Percentiles rank a stretch among this genome's conserved stretches.
Conservation (phyloP, 768 basidiomycete species). For the Atractiella rhizophila region DNA sequence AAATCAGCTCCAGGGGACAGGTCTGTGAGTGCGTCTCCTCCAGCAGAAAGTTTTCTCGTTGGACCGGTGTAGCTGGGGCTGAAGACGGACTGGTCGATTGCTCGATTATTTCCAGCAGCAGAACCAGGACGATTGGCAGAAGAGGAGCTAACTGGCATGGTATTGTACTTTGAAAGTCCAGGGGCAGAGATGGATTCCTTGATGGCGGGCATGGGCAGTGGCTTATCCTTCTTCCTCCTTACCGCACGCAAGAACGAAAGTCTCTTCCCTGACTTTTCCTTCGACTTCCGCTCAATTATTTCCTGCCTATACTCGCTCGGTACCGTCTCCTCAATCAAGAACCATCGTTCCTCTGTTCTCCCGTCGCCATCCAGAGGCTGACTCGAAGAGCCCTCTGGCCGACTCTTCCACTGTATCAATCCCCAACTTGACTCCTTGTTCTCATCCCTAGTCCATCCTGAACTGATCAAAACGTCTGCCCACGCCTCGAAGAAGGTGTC, state of each 20-base stretch:
- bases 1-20: too few species aligned
- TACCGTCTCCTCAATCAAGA: constrained; percentile 83
- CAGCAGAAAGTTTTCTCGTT: too few species aligned
- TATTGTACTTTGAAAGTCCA: too few species aligned
- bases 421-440: constrained; percentile 16
- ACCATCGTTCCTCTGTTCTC: constrained; percentile 41
- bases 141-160: too few species aligned
- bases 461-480: constrained; percentile 20
- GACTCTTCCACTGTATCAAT: constrained; percentile 67
- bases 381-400: constrained; percentile 24
- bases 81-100: too few species aligned
- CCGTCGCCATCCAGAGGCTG: constrained; percentile 30
- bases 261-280: constrained; percentile 9
- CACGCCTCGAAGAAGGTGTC: constrained; percentile 63
- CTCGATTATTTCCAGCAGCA: too few species aligned
- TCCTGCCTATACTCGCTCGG: constrained; percentile 64
- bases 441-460: constrained; percentile 16
- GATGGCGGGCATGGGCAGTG: constrained; percentile 2
- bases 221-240: constrained; percentile 5
- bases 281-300: constrained; percentile 22
- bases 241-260: constrained; percentile 16
- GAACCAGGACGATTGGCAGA: too few species aligned
- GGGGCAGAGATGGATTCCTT: too few species aligned
- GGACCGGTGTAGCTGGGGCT: too few species aligned
- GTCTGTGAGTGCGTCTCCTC: too few species aligned